Conservation (phyloP, 2,329 filamentous ascomycete genomes). For the Pyrenochaeta sp. region DNA sequence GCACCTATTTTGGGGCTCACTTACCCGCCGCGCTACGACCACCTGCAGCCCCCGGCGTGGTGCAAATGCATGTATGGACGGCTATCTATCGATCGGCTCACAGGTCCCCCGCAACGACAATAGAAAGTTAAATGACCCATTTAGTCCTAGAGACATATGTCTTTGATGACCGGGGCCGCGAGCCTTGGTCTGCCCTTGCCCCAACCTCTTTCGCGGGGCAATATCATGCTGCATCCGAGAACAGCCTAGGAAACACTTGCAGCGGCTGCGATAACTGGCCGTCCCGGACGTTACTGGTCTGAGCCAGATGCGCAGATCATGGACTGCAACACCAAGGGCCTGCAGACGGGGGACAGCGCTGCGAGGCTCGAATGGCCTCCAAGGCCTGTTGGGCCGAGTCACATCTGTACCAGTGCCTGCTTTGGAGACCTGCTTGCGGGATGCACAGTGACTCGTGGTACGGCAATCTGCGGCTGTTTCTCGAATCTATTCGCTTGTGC, state of each 20-base stretch:
- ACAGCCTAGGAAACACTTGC: slow-evolving; percentile 44
- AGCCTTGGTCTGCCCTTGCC: slow-evolving; percentile 28
- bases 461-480: slow-evolving; percentile 24
- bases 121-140: slow-evolving; percentile 42
- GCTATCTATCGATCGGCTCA: slow-evolving; percentile 37
- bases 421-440: slow-evolving; percentile 23
- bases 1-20: slow-evolving; percentile 50
- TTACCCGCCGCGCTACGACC: slow-evolving; percentile 45
- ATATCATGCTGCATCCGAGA: slow-evolving; percentile 33
- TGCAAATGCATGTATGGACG: slow-evolving; percentile 27
- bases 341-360: slow-evolving; percentile 24
- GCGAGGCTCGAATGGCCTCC: too few relatives aligned
- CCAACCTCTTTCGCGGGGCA: slow-evolving; percentile 40
- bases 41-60: slow-evolving; percentile 24
- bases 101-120: slow-evolving; percentile 39
- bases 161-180: slow-evolving; percentile 28
- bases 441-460: slow-evolving; percentile 33
- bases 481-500: slow-evolving; percentile 31
- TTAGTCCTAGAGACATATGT: slow-evolving; percentile 28
- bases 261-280: slow-evolving; percentile 51
- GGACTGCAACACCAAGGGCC: slow-evolving; percentile 37
- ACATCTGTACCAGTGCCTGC: slow-evolving; percentile 29
- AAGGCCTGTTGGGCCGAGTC: too few relatives aligned
- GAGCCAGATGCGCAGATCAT: slow-evolving; percentile 44
- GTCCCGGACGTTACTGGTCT: slow-evolving; percentile 47